Evolutionary conservation across 768 basidiomycete species (phyloP).

Genomic region (Pisolithus sp.): DNA sequence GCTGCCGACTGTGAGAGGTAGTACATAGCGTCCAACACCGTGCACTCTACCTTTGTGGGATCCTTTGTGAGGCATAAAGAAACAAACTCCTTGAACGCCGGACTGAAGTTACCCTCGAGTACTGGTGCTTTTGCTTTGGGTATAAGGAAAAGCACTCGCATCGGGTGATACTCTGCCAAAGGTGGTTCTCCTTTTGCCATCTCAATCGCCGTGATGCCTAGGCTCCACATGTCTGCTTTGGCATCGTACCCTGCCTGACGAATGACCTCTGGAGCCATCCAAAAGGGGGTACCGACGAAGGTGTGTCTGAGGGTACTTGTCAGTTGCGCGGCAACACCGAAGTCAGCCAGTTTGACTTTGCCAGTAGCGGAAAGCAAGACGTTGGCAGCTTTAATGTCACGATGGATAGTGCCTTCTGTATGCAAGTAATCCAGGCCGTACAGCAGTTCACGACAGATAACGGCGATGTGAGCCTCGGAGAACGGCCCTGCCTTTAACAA

Average conservation of each 20-base stretch:
- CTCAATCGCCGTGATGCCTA: constrained; percentile 97
- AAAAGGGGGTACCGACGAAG: constrained; percentile 95
- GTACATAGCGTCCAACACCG: neutral
- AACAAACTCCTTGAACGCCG: constrained; percentile 91
- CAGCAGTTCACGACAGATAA: constrained; percentile 89
- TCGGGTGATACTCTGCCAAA: constrained; percentile 93
- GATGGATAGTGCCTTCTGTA: constrained; percentile 90
- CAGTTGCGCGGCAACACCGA: constrained; percentile 96
- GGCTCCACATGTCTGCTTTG: constrained; percentile 96
- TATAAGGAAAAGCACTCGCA: constrained; percentile 96
- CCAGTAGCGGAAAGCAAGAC: constrained; percentile 85
- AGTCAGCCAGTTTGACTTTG: constrained; percentile 96
- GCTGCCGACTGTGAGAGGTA: constrained; percentile 39
- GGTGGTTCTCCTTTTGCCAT: constrained; percentile 98
- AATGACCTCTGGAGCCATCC: constrained; percentile 99
- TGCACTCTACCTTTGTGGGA: constrained; percentile 55
- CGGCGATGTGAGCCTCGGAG: constrained; percentile 90
- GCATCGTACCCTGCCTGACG: constrained; percentile 94
- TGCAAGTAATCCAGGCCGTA: constrained; percentile 96
- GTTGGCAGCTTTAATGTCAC: constrained; percentile 99
- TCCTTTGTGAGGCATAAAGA: constrained; percentile 89
- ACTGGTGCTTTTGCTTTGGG: constrained; percentile 93
- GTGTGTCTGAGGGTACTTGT: constrained; percentile 93
- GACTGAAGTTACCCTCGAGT: constrained; percentile 79
- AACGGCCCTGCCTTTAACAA: constrained; percentile 88